Conservation (phyloP, 2,329 filamentous ascomycete genomes). For the Clarireedia homoeocarpa region DNA sequence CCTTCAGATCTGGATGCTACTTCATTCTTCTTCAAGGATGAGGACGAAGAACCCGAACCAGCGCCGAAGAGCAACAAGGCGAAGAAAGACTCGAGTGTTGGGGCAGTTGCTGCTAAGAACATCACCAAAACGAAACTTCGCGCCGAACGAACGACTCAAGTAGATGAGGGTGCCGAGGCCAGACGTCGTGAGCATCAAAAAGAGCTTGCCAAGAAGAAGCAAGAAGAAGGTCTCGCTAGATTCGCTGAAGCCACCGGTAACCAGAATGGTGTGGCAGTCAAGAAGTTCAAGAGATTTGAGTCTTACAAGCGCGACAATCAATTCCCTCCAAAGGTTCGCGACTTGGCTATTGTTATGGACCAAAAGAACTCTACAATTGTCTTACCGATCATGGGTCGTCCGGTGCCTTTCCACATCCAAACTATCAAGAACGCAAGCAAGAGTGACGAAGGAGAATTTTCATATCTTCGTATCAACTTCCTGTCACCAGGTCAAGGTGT, state of each 20-base stretch:
- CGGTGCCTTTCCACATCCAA: constrained; percentile 94
- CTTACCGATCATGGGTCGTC: constrained; percentile 92
- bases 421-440: constrained; percentile 99
- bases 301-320: constrained; percentile 98
- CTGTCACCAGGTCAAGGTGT: constrained; percentile 95
- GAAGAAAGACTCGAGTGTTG: constrained; percentile 75
- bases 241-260: constrained; percentile 81
- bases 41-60: constrained; percentile 58
- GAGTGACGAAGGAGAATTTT: constrained; percentile 90
- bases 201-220: constrained; percentile 79
- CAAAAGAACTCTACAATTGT: constrained; percentile 84
- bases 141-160: constrained; percentile 80
- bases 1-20: constrained; percentile 87
- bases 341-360: constrained; percentile 85
- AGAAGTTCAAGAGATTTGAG: constrained; percentile 98
- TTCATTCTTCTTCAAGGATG: constrained; percentile 98
- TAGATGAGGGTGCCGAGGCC: constrained; percentile 84
- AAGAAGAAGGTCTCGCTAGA: constrained; percentile 74
- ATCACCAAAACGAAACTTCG: constrained; percentile 90
- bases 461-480: constrained; percentile 94
- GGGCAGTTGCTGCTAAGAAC: constrained; percentile 86
- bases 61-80: constrained; percentile 83
- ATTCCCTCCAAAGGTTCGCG: constrained; percentile 72
- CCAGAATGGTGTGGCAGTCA: constrained; percentile 84
- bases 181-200: constrained; percentile 87